Evolutionary conservation across 2,329 filamentous ascomycete genomes (phyloP), one percentile per base, ranked within the genome.

Genomic region (Allantophomopsis cytisporea): DNA sequence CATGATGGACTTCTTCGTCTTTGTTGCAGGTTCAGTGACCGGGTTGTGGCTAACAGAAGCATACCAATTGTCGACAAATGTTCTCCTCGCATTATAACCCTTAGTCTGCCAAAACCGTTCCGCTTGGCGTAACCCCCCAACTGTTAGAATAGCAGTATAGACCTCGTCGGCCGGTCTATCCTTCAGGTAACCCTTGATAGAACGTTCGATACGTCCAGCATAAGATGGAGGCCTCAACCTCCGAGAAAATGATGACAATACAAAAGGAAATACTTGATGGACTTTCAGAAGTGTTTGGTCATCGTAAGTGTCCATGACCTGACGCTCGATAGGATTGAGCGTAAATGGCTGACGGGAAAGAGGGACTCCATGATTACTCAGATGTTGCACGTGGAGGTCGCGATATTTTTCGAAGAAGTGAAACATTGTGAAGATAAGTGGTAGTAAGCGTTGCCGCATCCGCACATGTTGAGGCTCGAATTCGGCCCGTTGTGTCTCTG

Each of bases 381-480:
- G 64, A 43, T 73, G 71, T 46, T 73, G 58, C 7, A 77, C 54
- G 47, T 80, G 73, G 2, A 76, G 59, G 31, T 64, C 66, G 42
- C 76, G 69, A 50, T 77, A 79, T 1, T 65, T 75, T 52, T 80
- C 76, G 51, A 80, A 80, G 50, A 80, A 80, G 53, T 80, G 76
- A 46, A 80, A 80, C 17, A 78, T 62, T 11, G 74, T 78, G 47
- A 80, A 80, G 13, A 80, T 62, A 7, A 79, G 54, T 1, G 76
- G 76, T 40, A 78, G 76, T 7, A 80, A 59, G 37, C 76, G 67
- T 43, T 73, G 71, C 36, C 74, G 71, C 76, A 80, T 80, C 12
- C 76, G 66, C 54, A 75, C 71, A 45, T 67, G 63, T 50, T 80
- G 74, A 1, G 71, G 67, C 14, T 71, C 70, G 47, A 80, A 80